Conservation (phyloP, 129 eudicot species). For the Helianthus tuberosus region DNA sequence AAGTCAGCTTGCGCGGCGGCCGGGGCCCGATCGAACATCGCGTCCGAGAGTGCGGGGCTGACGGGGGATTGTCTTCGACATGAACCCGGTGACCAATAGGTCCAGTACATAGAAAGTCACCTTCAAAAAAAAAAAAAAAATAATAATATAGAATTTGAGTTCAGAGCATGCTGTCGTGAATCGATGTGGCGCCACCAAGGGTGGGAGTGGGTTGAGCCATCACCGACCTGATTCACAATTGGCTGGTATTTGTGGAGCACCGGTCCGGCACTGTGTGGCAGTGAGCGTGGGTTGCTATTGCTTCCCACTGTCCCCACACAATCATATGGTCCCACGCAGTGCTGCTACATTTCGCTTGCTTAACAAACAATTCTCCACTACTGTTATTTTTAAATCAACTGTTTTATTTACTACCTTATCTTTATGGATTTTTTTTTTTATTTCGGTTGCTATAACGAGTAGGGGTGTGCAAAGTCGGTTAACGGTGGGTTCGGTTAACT, state of each 20-base stretch:
- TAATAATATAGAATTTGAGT: not conserved
- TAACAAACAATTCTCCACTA: not conserved
- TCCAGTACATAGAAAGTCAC: too few species aligned
- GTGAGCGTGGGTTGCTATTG: slow-evolving; percentile 29
- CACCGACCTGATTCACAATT: slow-evolving; percentile 13
- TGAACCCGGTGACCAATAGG: too few species aligned
- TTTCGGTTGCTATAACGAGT: too few species aligned
- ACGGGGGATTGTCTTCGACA: too few species aligned
- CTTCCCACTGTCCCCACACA: slow-evolving; percentile 36
- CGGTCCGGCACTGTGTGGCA: slow-evolving; percentile 19
- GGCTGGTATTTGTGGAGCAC: slow-evolving; percentile 18
- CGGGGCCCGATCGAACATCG: too few species aligned
- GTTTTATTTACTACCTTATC: not conserved
- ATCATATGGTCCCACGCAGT: slow-evolving; percentile 29
- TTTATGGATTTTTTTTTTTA: too few species aligned
- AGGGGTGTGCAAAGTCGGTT: too few species aligned
- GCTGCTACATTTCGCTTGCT: not conserved
- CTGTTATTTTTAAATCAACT: not conserved
- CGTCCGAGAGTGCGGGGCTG: too few species aligned
- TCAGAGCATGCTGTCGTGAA: slow-evolving; percentile 13
- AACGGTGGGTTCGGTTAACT: too few species aligned
- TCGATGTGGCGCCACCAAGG: slow-evolving; percentile 22
- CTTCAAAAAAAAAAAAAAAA: too few species aligned
- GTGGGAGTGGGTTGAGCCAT: slow-evolving; percentile 21
- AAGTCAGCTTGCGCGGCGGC: too few species aligned